Evolutionary conservation across 2,329 filamentous ascomycete species (phyloP), one percentile per base, ranked within the genome.

Genomic region (Sclerotinia sclerotiorum): DNA sequence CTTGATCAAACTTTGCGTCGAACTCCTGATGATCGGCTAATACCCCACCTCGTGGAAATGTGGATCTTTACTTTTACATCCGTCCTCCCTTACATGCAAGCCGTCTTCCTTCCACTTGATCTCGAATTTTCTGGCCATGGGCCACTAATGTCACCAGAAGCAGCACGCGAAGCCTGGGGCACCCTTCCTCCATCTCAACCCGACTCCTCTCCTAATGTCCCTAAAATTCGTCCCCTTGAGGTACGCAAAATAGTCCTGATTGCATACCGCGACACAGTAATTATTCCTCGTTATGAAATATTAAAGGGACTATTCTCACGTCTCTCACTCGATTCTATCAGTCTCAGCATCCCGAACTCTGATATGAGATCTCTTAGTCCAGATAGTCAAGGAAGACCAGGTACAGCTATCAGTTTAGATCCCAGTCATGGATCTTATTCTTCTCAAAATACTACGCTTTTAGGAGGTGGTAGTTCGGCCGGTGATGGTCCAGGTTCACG

Each of bases 31-130:
- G 94, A 97, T 70, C 87, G 90, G 46, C 85, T 98, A n/a, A 93
- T 98, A 29, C 92, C 93, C 0, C 88, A 93, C 68, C 83, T 99
- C 0, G 94, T 97, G 2, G 93, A 97, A 77, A 88, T 97, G 76
- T 99, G 95, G 95, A 87, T 96, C 69, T 89, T 95, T 58, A 94
- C 95, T 0, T 97, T 97, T 75, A 94, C 93, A 3, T 91, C 87
- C 8, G 92, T 98, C 49, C 81, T 98, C 6, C 95, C 95, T 0
- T 98, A 97, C 76, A 89, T 99, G 74, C 94, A 98, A 81, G 93
- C 94, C 1, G 94, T 97, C 0, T 97, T 99, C 77, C 82, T 99
- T 1, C 95, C 94, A 0, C 82, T 99, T 1, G 95, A 99, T 76
- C 86, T 97, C 15, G 95, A 99, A 77, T 97, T 99, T 77, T 90